Base-by-base conservation (phyloP, 106 monocot species). In the Allium cepa region DNA sequence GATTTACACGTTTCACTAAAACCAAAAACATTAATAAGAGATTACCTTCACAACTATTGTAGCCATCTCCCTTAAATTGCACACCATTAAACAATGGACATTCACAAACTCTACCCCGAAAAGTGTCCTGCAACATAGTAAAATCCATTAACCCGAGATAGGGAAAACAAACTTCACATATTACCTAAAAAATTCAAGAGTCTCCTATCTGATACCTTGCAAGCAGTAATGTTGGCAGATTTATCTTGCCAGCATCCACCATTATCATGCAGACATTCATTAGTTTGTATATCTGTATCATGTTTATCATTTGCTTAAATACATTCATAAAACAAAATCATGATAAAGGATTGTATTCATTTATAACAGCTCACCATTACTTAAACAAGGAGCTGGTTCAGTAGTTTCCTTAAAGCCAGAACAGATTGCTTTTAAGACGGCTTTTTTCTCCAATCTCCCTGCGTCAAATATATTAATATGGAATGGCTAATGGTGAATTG, bases 221-320 rank as follows among this genome's bases (percentile, higher is more conserved):
- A 97, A 46, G 96, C 96, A 60, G 92, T 92, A 61, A 88, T 70
- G 56, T 92, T 88, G 55, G 84, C 73, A 75, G 62, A 74, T 72
- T 92, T 92, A 74, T 92, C 96, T 63, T 92, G 82, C 96, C 96
- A 97, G 80, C 96, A 97, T 12, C 96, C 96, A 46, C 96, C 96
- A 72, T 96, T 92, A 72, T 86, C 73, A 68, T 78, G 70, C 64
- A 92, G 74, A 49, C 96, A 97, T 82, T 97, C 96, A 79, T 97
- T 97, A 47, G 96, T 92, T 76, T 97, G 71, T 62, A 97, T 84
- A 67, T 89, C 96, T 97, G 80, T 69, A 64, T 60, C 3, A 36
- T 36, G 36, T 36, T 36, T 36, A 36, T 36, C 5, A 60, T 60
- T 17, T 15, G 53, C 2, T 56, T 60, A 59, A 79, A 76, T 63